phyloP scores from a whole-genome alignment of 371 early-diverging fungal genomes.

The Paraphysoderma sedebokerense region DNA sequence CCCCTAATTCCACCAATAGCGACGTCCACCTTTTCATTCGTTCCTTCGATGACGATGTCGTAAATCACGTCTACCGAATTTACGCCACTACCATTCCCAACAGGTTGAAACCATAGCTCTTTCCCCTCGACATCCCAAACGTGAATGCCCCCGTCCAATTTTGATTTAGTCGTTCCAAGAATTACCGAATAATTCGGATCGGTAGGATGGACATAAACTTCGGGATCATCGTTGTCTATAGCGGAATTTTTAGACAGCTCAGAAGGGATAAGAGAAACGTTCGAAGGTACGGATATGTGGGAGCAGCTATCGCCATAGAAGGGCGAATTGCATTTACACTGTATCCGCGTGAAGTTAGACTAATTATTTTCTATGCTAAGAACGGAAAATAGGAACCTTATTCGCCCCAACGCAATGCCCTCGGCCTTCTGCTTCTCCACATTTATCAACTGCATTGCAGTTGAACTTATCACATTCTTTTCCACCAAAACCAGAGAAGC shows the following conservation, averaged over 20 bases:
- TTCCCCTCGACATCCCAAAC: background rate
- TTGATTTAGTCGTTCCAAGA: background rate
- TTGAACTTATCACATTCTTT: too few species aligned
- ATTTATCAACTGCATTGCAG: too few species aligned
- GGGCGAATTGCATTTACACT: too few species aligned
- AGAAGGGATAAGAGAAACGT: too few species aligned
- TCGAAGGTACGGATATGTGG: too few species aligned
- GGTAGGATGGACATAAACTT: background rate
- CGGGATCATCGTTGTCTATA: background rate
- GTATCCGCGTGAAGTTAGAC: too few species aligned
- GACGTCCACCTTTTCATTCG: background rate
- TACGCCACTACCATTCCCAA: background rate
- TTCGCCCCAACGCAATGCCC: too few species aligned
- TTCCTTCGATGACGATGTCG: background rate
- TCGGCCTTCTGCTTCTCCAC: too few species aligned
- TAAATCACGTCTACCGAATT: background rate
- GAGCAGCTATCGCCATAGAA: too few species aligned
- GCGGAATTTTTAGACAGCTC: background rate
- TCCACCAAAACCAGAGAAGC: too few species aligned
- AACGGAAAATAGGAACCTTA: too few species aligned
- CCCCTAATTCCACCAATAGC: background rate
- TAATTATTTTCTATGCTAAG: too few species aligned
- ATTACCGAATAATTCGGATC: background rate
- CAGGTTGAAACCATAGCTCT: background rate
- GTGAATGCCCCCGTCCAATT: background rate